These are phyloP conservation scores for Plectosphaerella sp. DNA, from an alignment of 2,329 filamentous ascomycete species.

Conservation along the genomic window DNA sequence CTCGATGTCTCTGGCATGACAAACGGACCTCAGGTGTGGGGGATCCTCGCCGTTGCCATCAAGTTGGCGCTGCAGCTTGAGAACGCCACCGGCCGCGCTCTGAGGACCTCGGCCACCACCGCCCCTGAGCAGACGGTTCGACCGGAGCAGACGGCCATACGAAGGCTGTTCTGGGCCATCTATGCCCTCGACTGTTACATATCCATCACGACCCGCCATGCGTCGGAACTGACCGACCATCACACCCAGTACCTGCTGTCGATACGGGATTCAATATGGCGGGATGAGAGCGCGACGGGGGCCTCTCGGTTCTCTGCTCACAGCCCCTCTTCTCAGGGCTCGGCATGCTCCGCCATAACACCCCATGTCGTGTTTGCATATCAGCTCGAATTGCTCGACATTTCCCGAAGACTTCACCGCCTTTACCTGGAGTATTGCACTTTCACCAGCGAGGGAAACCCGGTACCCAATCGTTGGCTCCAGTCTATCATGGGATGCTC, in stretches of 20 bases:
- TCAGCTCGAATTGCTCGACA: too few species aligned
- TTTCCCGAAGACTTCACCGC: too few species aligned
- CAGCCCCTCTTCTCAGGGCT: neutral
- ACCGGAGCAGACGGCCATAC: neutral
- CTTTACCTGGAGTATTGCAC: too few species aligned
- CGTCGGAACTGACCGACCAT: neutral
- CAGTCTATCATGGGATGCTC: neutral
- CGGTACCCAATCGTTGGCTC: neutral
- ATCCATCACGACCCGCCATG: slow-evolving; percentile 5
- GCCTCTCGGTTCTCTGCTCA: neutral
- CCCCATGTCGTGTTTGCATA: neutral
- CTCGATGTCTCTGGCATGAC: slow-evolving; percentile 9
- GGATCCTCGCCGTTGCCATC: slow-evolving; percentile 2
- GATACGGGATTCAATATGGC: neutral
- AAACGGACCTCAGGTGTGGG: slow-evolving; percentile 7
- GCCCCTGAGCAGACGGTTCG: neutral
- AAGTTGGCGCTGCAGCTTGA: slow-evolving; percentile 3
- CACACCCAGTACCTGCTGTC: neutral
- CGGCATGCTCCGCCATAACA: neutral
- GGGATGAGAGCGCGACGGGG: neutral
- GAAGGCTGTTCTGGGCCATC: slow-evolving; percentile 8
- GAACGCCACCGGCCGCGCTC: neutral
- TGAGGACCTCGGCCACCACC: neutral
- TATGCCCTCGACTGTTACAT: slow-evolving; percentile 7
- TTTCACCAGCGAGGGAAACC: neutral